Conservation (phyloP, 202 grass and related monocot genomes). For the Tripidium arundinaceum region DNA sequence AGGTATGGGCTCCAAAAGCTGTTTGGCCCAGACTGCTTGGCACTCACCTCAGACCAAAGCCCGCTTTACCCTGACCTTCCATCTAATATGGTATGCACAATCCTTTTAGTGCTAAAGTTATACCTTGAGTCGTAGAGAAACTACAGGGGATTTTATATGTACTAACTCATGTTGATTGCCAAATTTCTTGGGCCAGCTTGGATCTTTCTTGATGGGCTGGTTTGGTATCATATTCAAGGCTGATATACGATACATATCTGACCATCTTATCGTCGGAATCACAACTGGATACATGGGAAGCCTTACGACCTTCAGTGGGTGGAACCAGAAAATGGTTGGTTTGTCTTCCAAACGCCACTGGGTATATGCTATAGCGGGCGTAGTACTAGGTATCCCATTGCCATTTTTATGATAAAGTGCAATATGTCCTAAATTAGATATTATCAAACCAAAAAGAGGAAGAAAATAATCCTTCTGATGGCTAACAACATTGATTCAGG, state of each 20-base stretch:
- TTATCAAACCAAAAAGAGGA: neutral
- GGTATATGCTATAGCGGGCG: constrained; percentile 61
- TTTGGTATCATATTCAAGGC: constrained; percentile 94
- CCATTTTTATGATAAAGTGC: constrained; percentile 6
- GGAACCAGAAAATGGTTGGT: constrained; percentile 87
- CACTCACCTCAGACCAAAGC: constrained; percentile 68
- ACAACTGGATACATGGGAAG: constrained; percentile 85
- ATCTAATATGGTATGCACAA: constrained; percentile 74
- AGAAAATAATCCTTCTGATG: constrained; percentile 1
- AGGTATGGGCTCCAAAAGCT: constrained; percentile 82
- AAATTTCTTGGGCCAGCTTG: constrained; percentile 53
- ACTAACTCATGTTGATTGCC: constrained; percentile 18
- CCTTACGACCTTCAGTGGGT: constrained; percentile 95
- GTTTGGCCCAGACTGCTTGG: constrained; percentile 68
- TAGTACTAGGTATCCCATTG: constrained; percentile 64
- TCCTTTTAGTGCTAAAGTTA: constrained; percentile 18
- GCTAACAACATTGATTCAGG: constrained; percentile 39
- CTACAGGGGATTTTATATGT: neutral
- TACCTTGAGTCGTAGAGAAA: neutral
- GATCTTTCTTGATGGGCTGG: constrained; percentile 96
- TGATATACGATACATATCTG: constrained; percentile 67
- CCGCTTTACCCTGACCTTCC: constrained; percentile 86
- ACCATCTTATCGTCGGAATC: constrained; percentile 75
- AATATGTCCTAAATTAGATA: constrained; percentile 3
- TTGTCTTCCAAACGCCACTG: constrained; percentile 85